Evolutionary conservation across 2,329 filamentous ascomycete species (phyloP), one percentile per base, ranked within the genome.

Genomic region (Cladosporium cucumerinum): DNA sequence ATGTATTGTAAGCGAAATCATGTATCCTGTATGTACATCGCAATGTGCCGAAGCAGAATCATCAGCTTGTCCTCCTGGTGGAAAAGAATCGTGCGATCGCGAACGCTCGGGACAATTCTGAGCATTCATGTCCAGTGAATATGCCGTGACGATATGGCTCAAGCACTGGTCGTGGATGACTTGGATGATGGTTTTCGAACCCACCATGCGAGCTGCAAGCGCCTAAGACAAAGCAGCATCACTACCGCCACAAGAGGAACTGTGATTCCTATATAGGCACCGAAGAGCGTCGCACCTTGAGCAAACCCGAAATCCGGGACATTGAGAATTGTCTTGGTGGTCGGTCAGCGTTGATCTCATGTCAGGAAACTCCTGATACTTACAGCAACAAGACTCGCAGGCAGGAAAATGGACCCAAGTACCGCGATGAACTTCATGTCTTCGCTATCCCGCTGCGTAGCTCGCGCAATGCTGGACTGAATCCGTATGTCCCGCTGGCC

Each of bases 351-450:
- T 26, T 48, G 25, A 3, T 28, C 1, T 5, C 12, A n/a, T 39
- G 7, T 25, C 11, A 5, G 8, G 10, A 23, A n/a, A 46, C 3
- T 5, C 26, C 28, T 30, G 7, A 18, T 3, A 60, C 66, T 62
- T 32, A 69, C 67, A 16, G 68, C 66, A 6, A 68, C 57, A 12
- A 69, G 43, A 18, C 65, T 68, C 3, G 69, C 69, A 1, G 69
- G 69, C 18, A 70, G 61, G 26, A 70, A 70, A n/a, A 70, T 59
- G 2, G 69, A 70, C 18, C 69, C 69, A 5, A 70, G 36, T 0
- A 70, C 57, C 4, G 68, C 68, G 12, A 69, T 69, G 48, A 69
- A 70, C 46, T 68, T 70, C 69, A 69, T 69, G 18, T 69, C 69
- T 57, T 66, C 59, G 51, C 67, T 69, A 25, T 70, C 69, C n/a